Conservation (phyloP, 805 yeast species). For the Kuraishia piskuri region DNA sequence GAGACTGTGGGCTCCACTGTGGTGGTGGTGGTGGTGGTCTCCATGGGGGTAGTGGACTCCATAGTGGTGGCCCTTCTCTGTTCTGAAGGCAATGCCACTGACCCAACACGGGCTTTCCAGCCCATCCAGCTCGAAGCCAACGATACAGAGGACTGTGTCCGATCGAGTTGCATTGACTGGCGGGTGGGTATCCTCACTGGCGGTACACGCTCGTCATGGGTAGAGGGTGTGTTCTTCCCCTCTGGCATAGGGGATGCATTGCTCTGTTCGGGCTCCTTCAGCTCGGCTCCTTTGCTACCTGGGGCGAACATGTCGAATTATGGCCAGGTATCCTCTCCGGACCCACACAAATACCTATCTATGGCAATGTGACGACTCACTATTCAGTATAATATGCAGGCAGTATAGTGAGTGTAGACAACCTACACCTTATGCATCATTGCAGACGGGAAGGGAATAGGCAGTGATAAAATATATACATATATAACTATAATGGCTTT, state of each 20-base stretch:
- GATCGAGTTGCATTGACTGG: constrained; percentile 4
- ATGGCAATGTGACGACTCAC: no score
- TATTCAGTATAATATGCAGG: no score
- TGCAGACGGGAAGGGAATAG: not conserved
- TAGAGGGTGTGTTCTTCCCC: constrained; percentile 43
- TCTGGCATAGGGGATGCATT: constrained; percentile 1
- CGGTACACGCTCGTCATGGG: constrained; percentile 53
- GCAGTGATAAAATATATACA: not conserved
- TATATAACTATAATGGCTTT: no score
- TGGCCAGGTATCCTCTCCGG: no score
- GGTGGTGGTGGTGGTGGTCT: no score
- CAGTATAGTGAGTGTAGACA: no score
- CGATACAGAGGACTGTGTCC: not conserved
- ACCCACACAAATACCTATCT: no score
- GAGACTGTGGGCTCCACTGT: no score
- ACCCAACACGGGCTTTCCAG: not conserved
- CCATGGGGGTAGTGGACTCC: no score
- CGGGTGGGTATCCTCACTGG: constrained; percentile 23
- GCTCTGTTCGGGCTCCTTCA: not conserved
- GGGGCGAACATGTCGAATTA: not conserved
- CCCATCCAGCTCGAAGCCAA: not conserved
- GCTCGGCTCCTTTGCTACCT: not conserved
- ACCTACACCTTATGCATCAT: not conserved
- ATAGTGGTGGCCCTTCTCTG: not conserved
- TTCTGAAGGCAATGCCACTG: not conserved